Base-by-base conservation (phyloP, 2,329 filamentous ascomycete genomes). In the Trichoderma sp. region DNA sequence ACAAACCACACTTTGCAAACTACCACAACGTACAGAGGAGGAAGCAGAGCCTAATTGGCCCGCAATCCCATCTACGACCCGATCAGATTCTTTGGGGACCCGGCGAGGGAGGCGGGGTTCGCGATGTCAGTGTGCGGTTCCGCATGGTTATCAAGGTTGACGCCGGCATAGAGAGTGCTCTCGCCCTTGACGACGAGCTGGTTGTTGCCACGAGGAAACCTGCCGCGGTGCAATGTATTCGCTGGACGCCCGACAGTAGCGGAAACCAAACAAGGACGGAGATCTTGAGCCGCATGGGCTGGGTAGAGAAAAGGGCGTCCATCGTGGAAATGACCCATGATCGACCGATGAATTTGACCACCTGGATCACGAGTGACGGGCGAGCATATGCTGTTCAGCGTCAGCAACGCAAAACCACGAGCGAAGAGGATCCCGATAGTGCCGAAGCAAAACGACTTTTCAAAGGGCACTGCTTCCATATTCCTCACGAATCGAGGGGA, bases 121-220 rank as follows among this genome's bases (percentile, higher is more conserved):
- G 89, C 64, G 95, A 99, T 79, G 88, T 97, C 67, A 97, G 91
- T 73, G 86, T 99, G 58, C 91, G 93, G 12, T 99, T 99, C 79
- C 88, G 94, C 67, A 97, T 97, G 92, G 94, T 97, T 15, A 98
- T 99, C 75, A 96, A 97, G 77, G 93, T 99, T 19, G 95, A 99
- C 79, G 95, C 95, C 3, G 95, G 95, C 2, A 97, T 99, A 73
- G 89, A 90, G 72, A 92, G 90, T 74, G 93, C 92, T 12, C 81
- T 98, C 65, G 94, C 95, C 2, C 84, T 98, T 25, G 95, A 98
- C 72, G 92, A 97, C 67, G 95, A 98, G 78, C 83, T 99, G 48
- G 85, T 98, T 25, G 94, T 99, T 63, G 92, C 95, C 5, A 99
- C 95, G 0, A 85, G 88, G 67, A 97, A 95, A 75, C 95, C 95